Percentiles rank a stretch among this genome's conserved stretches.
Evolutionary conservation across 2,329 filamentous ascomycete species (phyloP).

Genomic region (Hirsutella minnesotensis): DNA sequence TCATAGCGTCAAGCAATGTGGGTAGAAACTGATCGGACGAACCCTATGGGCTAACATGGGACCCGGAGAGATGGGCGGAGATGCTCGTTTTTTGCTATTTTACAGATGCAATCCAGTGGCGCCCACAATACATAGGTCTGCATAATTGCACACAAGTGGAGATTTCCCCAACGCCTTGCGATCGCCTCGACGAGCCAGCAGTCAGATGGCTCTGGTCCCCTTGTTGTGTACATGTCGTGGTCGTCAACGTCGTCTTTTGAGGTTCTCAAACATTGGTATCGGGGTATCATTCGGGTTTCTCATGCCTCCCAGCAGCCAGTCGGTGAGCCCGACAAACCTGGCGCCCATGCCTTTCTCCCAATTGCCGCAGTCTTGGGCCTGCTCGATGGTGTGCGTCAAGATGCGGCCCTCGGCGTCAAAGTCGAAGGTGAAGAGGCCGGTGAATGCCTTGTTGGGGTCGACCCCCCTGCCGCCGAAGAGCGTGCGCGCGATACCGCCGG

Average conservation of each 20-base stretch:
- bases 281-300: conserved; percentile 18
- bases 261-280: conserved; percentile 23
- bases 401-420: conserved; percentile 83
- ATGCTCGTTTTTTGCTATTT: background rate
- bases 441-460: conserved; percentile 65
- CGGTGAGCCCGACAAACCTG: conserved; percentile 80
- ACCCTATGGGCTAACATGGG: too few species aligned
- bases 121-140: too few species aligned
- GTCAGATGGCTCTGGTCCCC: too few species aligned
- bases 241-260: conserved; percentile 10
- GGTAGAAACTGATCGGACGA: too few species aligned
- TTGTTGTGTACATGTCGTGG: background rate
- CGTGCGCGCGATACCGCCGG: conserved; percentile 32
- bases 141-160: too few species aligned
- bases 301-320: conserved; percentile 83
- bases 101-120: too few species aligned
- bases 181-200: too few species aligned
- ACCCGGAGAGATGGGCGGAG: too few species aligned
- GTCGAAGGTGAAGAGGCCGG: conserved; percentile 87
- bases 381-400: conserved; percentile 83
- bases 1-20: too few species aligned
- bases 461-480: conserved; percentile 19
- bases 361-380: conserved; percentile 70
- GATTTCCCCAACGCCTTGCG: background rate
- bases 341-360: conserved; percentile 74